Base-by-base conservation (phyloP, 2,329 filamentous ascomycete genomes). In the Aspergillus sp. region DNA sequence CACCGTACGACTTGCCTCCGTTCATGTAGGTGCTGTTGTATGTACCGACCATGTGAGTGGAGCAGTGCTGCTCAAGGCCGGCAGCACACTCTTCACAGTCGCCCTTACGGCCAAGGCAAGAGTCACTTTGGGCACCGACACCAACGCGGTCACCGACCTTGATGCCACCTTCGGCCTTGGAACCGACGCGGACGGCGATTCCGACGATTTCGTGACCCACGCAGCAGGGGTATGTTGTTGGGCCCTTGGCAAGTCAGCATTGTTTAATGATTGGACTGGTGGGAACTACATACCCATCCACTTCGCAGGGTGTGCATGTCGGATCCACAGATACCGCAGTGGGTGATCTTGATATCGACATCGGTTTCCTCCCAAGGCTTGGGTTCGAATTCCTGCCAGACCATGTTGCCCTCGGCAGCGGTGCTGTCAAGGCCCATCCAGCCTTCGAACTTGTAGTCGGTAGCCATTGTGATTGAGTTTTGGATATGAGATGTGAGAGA, bases 161-260 rank as follows among this genome's bases (percentile, higher is more conserved):
- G 50, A 66, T 60, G 3, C 47, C 51, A 11, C 53, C 42, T 6
- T 49, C 56, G 1, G 57, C 69, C 37, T 69, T 50, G 34, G 67
- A 71, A 31, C 79, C 81, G 12, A 82, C 76, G 13, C 76, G 74
- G 27, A 82, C 75, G 5, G 71, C 78, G 2, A 66, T 75, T 41
- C 82, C 82, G 36, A 85, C 76, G 35, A 85, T 82, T 57, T 85
- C 82, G 57, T 85, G 82, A 40, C 81, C 82, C 13, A 83, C 79
- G 41, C 76, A 77, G 39, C 77, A 62, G 12, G 69, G 69, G 44
- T 71, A 71, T 2, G 42, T 39, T 30, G 60, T 51, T 10, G 62
- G 59, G 19, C 56, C 50, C 64, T 67, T 10, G 33, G 2, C 33
- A 40, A 28, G 33, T 46, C 43, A 48, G 37, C 30, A 36, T 27